Conservation (phyloP, 805 yeast species). For the Zygosaccharomyces bailii region DNA sequence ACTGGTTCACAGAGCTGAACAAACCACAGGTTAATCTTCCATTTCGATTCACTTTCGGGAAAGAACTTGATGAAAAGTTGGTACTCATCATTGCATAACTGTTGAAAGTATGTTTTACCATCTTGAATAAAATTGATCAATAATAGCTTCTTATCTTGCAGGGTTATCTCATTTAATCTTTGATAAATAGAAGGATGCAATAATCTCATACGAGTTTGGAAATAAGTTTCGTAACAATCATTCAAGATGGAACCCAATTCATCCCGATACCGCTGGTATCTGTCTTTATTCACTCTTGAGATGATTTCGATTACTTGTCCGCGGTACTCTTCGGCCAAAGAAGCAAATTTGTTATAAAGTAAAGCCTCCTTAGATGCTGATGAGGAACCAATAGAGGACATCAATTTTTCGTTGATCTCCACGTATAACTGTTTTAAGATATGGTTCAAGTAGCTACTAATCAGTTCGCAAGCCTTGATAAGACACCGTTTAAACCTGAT, state of each 20-base stretch:
- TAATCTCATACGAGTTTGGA: slow-evolving; percentile 51
- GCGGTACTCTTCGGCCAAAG: slow-evolving; percentile 41
- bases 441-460: slow-evolving; percentile 59
- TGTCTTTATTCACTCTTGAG: slow-evolving; percentile 33
- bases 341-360: slow-evolving; percentile 60
- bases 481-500: slow-evolving; percentile 78
- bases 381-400: slow-evolving; percentile 19
- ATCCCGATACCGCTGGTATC: slow-evolving; percentile 48
- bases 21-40: slow-evolving; percentile 53
- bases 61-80: slow-evolving; percentile 56
- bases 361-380: slow-evolving; percentile 57
- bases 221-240: slow-evolving; percentile 65
- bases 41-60: slow-evolving; percentile 35
- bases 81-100: slow-evolving; percentile 58
- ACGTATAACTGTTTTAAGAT: slow-evolving; percentile 36
- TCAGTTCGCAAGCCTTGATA: slow-evolving; percentile 72
- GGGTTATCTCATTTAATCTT: slow-evolving; percentile 35
- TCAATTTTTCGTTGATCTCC: slow-evolving; percentile 31
- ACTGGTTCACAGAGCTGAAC: slow-evolving; percentile 69
- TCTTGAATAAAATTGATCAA: slow-evolving; percentile 61
- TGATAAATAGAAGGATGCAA: slow-evolving; percentile 42
- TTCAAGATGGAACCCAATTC: slow-evolving; percentile 51
- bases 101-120: slow-evolving; percentile 56
- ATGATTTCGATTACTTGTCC: slow-evolving; percentile 38
- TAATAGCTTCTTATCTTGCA: slow-evolving; percentile 26